A percentile compares a stretch with the other conserved stretches of the same genome.
phyloP scores from a whole-genome alignment of 2,329 filamentous ascomycete genomes.

The Clarireedia paspali region DNA sequence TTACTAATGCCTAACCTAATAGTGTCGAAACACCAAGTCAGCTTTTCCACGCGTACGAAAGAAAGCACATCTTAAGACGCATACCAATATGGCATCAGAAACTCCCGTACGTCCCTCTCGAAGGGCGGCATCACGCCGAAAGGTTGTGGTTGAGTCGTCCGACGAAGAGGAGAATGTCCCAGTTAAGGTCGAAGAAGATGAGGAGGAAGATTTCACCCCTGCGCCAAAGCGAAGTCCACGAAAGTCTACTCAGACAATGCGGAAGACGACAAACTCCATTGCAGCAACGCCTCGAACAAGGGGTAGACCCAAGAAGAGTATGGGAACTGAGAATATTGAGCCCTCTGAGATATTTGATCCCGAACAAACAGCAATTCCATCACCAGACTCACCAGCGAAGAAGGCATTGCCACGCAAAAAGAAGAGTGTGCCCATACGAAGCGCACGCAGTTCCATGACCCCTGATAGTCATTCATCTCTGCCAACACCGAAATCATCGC shows the following conservation, averaged over 20 bases:
- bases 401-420: constrained; percentile 58
- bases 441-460: constrained; percentile 25
- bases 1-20: background rate
- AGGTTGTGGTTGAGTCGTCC: constrained; percentile 66
- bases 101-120: constrained; percentile 48
- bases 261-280: constrained; percentile 34
- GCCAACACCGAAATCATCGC: constrained; percentile 46
- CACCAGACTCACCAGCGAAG: constrained; percentile 47
- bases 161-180: constrained; percentile 67
- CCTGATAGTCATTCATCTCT: constrained; percentile 30
- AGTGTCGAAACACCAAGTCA: background rate
- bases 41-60: constrained; percentile 8
- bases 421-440: constrained; percentile 45
- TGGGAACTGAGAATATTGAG: constrained; percentile 43
- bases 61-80: constrained; percentile 3
- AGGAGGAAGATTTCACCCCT: constrained; percentile 73
- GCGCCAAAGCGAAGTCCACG: constrained; percentile 46
- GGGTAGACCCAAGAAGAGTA: constrained; percentile 36
- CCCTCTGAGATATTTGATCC: constrained; percentile 53
- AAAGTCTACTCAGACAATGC: constrained; percentile 45
- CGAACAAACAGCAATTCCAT: constrained; percentile 41
- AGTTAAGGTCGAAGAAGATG: constrained; percentile 51
- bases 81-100: constrained; percentile 21
- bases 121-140: constrained; percentile 56
- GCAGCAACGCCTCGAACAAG: constrained; percentile 20